A percentile compares a stretch with the other conserved stretches of the same genome.
Conservation (phyloP, 495 filamentous ascomycete species). For the Cercophora sp. region DNA sequence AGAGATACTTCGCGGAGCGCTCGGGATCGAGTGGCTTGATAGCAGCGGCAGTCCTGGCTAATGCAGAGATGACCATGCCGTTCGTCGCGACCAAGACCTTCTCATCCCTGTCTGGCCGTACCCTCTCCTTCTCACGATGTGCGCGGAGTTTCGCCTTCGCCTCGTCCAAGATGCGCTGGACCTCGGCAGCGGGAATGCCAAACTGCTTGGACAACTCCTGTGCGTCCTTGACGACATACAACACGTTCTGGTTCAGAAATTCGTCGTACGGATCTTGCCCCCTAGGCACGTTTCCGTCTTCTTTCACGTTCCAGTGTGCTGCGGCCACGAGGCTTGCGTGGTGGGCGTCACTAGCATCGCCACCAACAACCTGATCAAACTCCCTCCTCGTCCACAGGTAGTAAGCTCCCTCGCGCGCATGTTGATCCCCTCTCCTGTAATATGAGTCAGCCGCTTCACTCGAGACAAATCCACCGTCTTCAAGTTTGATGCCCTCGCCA, state of each 20-base stretch:
- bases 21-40: slow-evolving; percentile 57
- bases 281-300: slow-evolving; percentile 82
- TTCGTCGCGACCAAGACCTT: slow-evolving; percentile 89
- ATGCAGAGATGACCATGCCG: slow-evolving; percentile 79
- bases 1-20: slow-evolving; percentile 52
- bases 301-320: slow-evolving; percentile 79
- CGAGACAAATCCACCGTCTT: slow-evolving; percentile 76
- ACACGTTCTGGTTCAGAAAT: slow-evolving; percentile 77
- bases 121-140: slow-evolving; percentile 70
- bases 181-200: slow-evolving; percentile 68
- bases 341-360: slow-evolving; percentile 29
- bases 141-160: slow-evolving; percentile 67
- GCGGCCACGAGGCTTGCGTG: slow-evolving; percentile 72
- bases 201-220: slow-evolving; percentile 72
- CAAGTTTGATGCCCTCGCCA: slow-evolving; percentile 58
- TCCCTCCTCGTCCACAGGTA: slow-evolving; percentile 94
- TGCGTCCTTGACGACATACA: slow-evolving; percentile 45
- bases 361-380: slow-evolving; percentile 70
- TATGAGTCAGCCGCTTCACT: slow-evolving; percentile 92
- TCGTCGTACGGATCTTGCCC: slow-evolving; percentile 88
- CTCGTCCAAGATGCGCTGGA: slow-evolving; percentile 63
- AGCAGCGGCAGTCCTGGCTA: slow-evolving; percentile 69
- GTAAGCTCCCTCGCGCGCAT: slow-evolving; percentile 90
- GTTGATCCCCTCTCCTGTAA: slow-evolving; percentile 65
- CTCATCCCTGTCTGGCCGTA: slow-evolving; percentile 79